Evolutionary conservation across 352 stramenopile species (phyloP).

Genomic region (Pythium plurisporium): DNA sequence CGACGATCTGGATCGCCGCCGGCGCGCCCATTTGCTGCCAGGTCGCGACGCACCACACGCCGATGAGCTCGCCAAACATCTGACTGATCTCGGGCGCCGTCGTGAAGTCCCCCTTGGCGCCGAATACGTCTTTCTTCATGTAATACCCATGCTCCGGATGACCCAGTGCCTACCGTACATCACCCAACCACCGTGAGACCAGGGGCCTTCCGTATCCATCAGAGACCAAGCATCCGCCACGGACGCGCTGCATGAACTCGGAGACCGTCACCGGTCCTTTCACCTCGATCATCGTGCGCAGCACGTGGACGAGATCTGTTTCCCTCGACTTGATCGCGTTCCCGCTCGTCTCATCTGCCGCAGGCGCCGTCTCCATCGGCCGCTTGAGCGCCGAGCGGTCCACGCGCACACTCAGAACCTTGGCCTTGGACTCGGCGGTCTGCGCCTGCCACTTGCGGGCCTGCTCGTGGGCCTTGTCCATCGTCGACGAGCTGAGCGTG

Average conservation of each 20-base stretch:
- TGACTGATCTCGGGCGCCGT: constrained; percentile 93
- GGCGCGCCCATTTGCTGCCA: constrained; percentile 88
- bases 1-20: constrained; percentile 75
- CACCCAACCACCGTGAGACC: no score
- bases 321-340: constrained; percentile 50
- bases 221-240: neutral
- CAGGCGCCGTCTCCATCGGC: constrained; percentile 26
- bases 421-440: constrained; percentile 38
- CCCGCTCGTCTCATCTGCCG: neutral
- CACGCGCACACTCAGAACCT: constrained; percentile 57
- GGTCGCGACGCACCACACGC: constrained; percentile 89
- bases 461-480: constrained; percentile 31
- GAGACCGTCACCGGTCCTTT: constrained; percentile 91
- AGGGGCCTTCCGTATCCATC: neutral
- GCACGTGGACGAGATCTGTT: constrained; percentile 66
- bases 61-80: constrained; percentile 92
- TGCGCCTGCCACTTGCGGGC: constrained; percentile 60
- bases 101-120: constrained; percentile 90
- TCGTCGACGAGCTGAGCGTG: constrained; percentile 18
- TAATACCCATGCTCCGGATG: constrained; percentile 95
- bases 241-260: constrained; percentile 91
- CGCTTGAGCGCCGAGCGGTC: constrained; percentile 76
- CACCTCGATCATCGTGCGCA: constrained; percentile 91
- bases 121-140: constrained; percentile 92
- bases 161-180: constrained; percentile 81